Evolutionary conservation across 495 filamentous ascomycete species (phyloP), one percentile per base, ranked within the genome.

Genomic region (Usnea hakonensis): DNA sequence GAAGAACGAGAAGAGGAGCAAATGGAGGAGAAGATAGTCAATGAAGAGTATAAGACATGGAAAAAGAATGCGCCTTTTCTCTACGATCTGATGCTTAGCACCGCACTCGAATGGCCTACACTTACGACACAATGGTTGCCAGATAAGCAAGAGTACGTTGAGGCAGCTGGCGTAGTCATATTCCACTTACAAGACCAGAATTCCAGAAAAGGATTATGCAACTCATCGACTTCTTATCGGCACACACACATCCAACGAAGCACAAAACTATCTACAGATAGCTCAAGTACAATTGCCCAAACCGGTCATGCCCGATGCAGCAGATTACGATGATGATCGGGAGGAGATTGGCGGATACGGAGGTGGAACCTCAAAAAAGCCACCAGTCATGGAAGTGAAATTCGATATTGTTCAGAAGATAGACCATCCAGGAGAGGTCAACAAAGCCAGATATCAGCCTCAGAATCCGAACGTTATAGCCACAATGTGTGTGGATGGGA

Each of bases 1-100:
- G 75, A 81, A 52, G 76, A 86, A 62, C 80, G 85, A 50, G 87
- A 91, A 65, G 87, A 90, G 57, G 88, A 91, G 63, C 81, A 84
- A 69, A 84, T 86, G 36, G 83, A 85, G 57, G 82, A 95, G 70
- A 90, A 95, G 74, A 85, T 94, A 54, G 88, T 97, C 74, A 98
- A 98, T 67, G 94, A 98, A 80, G 95, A 97, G 76, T 99, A 99
- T 82, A 99, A 99, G 73, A 96, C 90, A 65, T 99, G 95, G 95
- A 99, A 99, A 81, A 99, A 99, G 83, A 97, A 97, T 75, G 88
- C 90, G 65, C 91, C 93, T 4, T 97, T 97, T 74, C 88, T 99
- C 67, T 99, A 99, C 74, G 95, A 97, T 69, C 86, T 96, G 81
- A 92, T 97, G 61, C 76, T 96, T 36, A 92, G 94, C 69, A 93